phyloP scores from a whole-genome alignment of 2,329 filamentous ascomycete genomes.

The Ophiostoma triangulosporum region DNA sequence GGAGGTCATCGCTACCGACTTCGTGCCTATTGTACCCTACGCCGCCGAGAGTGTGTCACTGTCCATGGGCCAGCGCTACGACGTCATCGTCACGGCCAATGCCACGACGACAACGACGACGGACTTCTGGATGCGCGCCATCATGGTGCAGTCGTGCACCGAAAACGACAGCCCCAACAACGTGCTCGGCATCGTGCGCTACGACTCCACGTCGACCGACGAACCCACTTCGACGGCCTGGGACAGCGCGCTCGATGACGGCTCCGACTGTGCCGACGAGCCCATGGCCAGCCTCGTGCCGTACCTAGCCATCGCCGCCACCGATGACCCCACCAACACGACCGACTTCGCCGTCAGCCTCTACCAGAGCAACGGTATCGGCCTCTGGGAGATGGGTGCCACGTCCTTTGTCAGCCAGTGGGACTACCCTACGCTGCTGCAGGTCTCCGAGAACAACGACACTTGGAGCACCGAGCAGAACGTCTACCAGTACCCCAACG shows the following conservation, averaged over 20 bases:
- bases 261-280: constrained; percentile 17
- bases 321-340: constrained; percentile 3
- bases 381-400: constrained; percentile 17
- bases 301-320: constrained; percentile 14
- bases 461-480: constrained; percentile 9
- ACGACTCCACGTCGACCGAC: constrained; percentile 6
- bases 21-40: constrained; percentile 39
- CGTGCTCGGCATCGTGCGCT: constrained; percentile 11
- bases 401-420: constrained; percentile 16
- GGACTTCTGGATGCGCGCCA: constrained; percentile 9
- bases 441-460: constrained; percentile 10
- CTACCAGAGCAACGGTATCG: constrained; percentile 4
- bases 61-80: constrained; percentile 30
- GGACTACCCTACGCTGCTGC: constrained; percentile 13
- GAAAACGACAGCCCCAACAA: constrained; percentile 8
- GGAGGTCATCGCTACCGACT: constrained; percentile 39
- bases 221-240: constrained; percentile 8
- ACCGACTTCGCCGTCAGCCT: constrained; percentile 7
- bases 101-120: neutral
- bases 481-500: constrained; percentile 7
- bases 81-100: constrained; percentile 17
- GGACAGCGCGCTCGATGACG: neutral
- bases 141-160: constrained; percentile 8
- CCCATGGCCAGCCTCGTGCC: constrained; percentile 16
- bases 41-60: constrained; percentile 32